These are phyloP conservation scores for Cichorium intybus DNA, from an alignment of 140 eudicot genomes.

Conservation along the genomic window DNA sequence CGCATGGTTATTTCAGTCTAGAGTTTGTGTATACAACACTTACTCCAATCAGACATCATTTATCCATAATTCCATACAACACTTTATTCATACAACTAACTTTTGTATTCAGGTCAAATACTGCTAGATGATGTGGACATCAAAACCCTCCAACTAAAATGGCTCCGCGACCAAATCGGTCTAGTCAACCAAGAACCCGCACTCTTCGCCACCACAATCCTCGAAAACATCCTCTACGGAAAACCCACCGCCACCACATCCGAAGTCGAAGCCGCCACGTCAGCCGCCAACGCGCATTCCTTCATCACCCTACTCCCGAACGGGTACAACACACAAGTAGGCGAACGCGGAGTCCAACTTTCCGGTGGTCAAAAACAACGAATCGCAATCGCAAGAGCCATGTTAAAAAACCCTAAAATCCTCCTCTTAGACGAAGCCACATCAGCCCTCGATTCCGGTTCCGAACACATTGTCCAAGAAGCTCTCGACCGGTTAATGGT, in stretches of 20 bases:
- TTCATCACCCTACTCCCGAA: conserved; percentile 87
- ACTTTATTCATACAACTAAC: neutral
- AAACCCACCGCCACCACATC: conserved; percentile 80
- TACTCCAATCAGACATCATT: too few relatives aligned
- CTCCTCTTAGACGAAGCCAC: conserved; percentile 97
- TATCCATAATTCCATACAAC: too few relatives aligned
- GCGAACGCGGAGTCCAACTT: conserved; percentile 94
- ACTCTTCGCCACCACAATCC: conserved; percentile 95
- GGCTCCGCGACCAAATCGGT: conserved; percentile 94
- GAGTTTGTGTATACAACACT: too few relatives aligned
- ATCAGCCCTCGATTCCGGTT: conserved; percentile 89
- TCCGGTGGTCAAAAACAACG: conserved; percentile 99
- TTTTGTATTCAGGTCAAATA: conserved; percentile 59
- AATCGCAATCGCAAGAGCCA: conserved; percentile 93
- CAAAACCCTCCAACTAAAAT: conserved; percentile 71
- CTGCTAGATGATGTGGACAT: conserved; percentile 85
- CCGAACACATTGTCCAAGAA: conserved; percentile 94
- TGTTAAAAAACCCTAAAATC: conserved; percentile 89
- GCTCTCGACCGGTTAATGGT: conserved; percentile 95
- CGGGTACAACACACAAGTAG: conserved; percentile 96
- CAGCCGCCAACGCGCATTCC: conserved; percentile 96
- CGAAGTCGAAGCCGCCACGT: conserved; percentile 86
- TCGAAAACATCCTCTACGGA: conserved; percentile 88
- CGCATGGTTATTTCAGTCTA: too few relatives aligned
- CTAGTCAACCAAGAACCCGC: conserved; percentile 99